These are phyloP conservation scores for Platismatia glauca DNA, from an alignment of 495 filamentous ascomycete genomes.

Conservation along the genomic window DNA sequence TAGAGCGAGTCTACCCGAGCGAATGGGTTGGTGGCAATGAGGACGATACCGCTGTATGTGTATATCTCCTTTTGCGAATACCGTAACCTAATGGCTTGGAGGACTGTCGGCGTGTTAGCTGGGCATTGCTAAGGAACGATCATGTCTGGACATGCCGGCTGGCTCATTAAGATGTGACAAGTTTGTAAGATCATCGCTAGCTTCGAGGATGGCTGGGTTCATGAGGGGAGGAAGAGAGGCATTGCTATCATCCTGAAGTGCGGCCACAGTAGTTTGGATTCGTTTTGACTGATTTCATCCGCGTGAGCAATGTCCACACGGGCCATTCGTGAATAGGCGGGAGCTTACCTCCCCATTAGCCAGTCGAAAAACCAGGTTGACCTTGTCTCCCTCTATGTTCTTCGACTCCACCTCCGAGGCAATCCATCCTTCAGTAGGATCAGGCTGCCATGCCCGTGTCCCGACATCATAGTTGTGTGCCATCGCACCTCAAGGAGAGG, in stretches of 20 bases:
- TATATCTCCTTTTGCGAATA: slow-evolving; percentile 99
- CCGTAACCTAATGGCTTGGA: slow-evolving; percentile 95
- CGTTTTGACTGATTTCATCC: slow-evolving; percentile 53
- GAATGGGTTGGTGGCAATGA: slow-evolving; percentile 98
- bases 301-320: slow-evolving; percentile 22
- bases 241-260: slow-evolving; percentile 66
- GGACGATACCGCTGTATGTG: slow-evolving; percentile 97
- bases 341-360: slow-evolving; percentile 82
- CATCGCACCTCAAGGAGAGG: slow-evolving; percentile 44
- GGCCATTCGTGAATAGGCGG: slow-evolving; percentile 3
- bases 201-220: slow-evolving; percentile 98
- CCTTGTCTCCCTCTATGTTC: slow-evolving; percentile 72
- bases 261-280: slow-evolving; percentile 71
- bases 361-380: slow-evolving; percentile 73
- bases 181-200: slow-evolving; percentile 96
- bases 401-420: slow-evolving; percentile 91
- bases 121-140: neutral
- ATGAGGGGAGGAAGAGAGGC: slow-evolving; percentile 75
- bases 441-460: slow-evolving; percentile 96
- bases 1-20: slow-evolving; percentile 96
- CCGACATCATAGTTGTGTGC: slow-evolving; percentile 96
- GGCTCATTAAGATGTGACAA: slow-evolving; percentile 97
- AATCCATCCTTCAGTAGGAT: slow-evolving; percentile 91
- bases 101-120: slow-evolving; percentile 52
- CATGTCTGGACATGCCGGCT: slow-evolving; percentile 56